Evolutionary conservation across 2,329 filamentous ascomycete genomes (phyloP).

Genomic region (Ophiosphaerella korrae): DNA sequence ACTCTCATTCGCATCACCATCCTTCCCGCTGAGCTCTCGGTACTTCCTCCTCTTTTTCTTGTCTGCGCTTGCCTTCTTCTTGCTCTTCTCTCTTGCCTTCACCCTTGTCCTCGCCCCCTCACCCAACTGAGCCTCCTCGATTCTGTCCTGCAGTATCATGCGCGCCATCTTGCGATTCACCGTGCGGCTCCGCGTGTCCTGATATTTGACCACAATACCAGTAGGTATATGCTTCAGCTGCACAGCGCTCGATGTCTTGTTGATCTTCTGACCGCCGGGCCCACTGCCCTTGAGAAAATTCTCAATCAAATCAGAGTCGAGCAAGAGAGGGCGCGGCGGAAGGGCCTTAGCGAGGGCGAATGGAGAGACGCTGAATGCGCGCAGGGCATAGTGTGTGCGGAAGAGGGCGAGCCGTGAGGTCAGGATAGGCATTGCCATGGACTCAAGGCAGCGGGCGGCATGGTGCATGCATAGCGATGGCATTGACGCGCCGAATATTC

Average conservation of each 20-base stretch:
- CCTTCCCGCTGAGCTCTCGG: slow-evolving; percentile 52
- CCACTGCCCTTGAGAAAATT: slow-evolving; percentile 88
- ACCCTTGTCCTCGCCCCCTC: slow-evolving; percentile 68
- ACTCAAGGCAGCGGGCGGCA: slow-evolving; percentile 11
- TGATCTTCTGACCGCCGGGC: slow-evolving; percentile 96
- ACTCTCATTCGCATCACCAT: slow-evolving; percentile 56
- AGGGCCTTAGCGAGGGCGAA: slow-evolving; percentile 29
- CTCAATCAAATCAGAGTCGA: slow-evolving; percentile 81
- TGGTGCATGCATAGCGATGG: slow-evolving; percentile 16
- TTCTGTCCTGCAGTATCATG: slow-evolving; percentile 72
- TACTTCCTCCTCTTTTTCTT: slow-evolving; percentile 90
- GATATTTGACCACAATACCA: slow-evolving; percentile 90
- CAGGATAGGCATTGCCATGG: slow-evolving; percentile 13
- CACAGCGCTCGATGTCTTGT: slow-evolving; percentile 95
- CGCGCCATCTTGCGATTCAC: slow-evolving; percentile 85
- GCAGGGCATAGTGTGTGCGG: slow-evolving; percentile 8
- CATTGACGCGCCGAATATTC: slow-evolving; percentile 14
- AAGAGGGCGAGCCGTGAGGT: slow-evolving; percentile 6
- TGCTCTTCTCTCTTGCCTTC: slow-evolving; percentile 66
- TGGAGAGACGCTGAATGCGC: slow-evolving; percentile 23
- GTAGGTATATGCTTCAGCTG: slow-evolving; percentile 90
- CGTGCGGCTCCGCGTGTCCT: slow-evolving; percentile 80
- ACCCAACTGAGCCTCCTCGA: slow-evolving; percentile 78
- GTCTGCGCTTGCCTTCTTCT: slow-evolving; percentile 73
- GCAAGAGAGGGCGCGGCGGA: slow-evolving; percentile 75